These are phyloP conservation scores for Kockiozyma suomiensis DNA, from an alignment of 805 yeast genomes.

Conservation along the genomic window DNA sequence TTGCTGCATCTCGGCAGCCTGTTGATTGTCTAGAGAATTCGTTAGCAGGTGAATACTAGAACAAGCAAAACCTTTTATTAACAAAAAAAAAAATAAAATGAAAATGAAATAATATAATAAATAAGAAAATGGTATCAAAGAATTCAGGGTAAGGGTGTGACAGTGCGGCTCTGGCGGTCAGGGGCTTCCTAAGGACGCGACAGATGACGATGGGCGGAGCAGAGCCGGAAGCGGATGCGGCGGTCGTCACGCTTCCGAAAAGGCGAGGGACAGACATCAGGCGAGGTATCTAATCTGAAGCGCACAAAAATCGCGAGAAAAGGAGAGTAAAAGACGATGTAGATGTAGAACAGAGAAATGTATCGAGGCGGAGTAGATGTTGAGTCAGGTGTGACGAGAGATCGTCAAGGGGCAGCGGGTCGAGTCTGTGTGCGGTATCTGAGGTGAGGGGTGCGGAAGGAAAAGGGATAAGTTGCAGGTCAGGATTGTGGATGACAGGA, in stretches of 20 bases:
- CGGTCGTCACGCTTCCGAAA: constrained; percentile 4
- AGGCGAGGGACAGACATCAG: background rate
- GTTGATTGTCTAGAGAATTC: constrained; percentile 61
- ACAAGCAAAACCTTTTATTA: background rate
- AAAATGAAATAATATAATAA: background rate
- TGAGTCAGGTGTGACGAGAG: too few species aligned
- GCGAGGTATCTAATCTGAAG: too few species aligned
- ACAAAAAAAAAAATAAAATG: background rate
- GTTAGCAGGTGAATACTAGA: background rate
- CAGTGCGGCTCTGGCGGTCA: constrained; percentile 17
- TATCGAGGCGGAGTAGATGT: too few species aligned
- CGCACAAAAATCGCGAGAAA: too few species aligned
- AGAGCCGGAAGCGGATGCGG: constrained; percentile 18
- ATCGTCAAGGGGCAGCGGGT: too few species aligned
- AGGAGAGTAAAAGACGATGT: too few species aligned
- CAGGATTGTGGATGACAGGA: background rate
- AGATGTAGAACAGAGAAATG: too few species aligned
- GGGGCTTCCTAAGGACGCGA: constrained; percentile 8
- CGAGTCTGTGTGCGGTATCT: too few species aligned
- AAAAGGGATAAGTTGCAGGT: background rate
- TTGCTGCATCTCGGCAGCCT: constrained; percentile 89
- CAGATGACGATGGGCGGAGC: constrained; percentile 10
- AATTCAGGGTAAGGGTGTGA: background rate
- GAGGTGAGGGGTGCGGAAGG: too few species aligned
- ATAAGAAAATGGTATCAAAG: background rate